Base-by-base conservation (phyloP, 805 yeast species). In the Saccharomycopsis capsularis region DNA sequence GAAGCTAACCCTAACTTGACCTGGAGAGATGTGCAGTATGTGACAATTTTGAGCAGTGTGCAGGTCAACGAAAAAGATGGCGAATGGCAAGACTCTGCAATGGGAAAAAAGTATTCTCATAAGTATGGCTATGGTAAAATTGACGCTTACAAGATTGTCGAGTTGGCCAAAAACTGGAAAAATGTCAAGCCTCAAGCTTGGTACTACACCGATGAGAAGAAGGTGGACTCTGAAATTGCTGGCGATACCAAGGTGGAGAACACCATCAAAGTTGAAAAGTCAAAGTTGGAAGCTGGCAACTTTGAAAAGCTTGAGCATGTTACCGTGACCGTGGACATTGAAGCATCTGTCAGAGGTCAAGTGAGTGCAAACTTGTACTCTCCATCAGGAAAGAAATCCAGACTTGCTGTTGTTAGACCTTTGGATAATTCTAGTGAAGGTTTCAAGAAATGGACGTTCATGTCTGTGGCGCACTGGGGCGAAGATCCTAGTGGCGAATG, bases 381-480 rank as follows among this genome's bases (percentile, higher is more conserved):
- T 3, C 99, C 99, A 3, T 59, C 64, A 29, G 95, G 95, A 0
- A 71, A 85, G 27, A 68, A 68, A 6, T 87, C 96, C 18, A 76
- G 79, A 40, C 71, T 93, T 52, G 96, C 93, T 0, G 75, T 80
- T 22, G 71, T 72, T 18, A 75, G 99, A 57, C 66, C 66, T 4
- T 56, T 65, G 18, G 99, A 93, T 63, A 55, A 50, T 6, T 70
- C 79, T 4, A 54, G 57, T 1, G 68, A 62, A 1, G 95, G 96
- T 0, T 84, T 87, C 55, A 57, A 62, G 3, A 72, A 84, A 56
- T 93, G 99, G 99, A 85, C 86, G 1, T 93, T 93, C 61, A 87
- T 90, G 87, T 77, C 91, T 9, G 98, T 93, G n/a, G 97, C 95
- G 1, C 98, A 93, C 63, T 93, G 98, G 97, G 96, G 96, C 36